Evolutionary conservation across 2,329 filamentous ascomycete genomes (phyloP).

Genomic region (Colletotrichum sp.): DNA sequence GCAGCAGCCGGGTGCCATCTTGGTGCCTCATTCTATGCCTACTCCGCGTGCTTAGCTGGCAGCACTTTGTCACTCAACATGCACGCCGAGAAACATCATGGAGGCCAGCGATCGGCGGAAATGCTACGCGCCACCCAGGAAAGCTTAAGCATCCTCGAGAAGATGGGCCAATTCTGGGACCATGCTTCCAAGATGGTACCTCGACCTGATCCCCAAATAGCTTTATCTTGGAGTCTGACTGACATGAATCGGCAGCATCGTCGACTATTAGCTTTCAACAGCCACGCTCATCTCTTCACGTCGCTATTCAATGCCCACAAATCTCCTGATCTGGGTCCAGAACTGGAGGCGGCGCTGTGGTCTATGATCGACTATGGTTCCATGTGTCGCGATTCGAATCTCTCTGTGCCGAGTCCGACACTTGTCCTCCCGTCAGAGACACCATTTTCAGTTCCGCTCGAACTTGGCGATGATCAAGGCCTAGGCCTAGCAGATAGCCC

Average conservation of each 20-base stretch:
- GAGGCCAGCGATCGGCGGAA: background rate
- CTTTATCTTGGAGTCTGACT: fast-evolving
- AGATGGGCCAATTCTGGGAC: background rate
- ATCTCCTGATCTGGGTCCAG: background rate
- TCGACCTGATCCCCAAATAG: background rate
- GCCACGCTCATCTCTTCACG: background rate
- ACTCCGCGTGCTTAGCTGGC: background rate
- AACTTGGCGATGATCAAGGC: fast-evolving
- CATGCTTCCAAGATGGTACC: background rate
- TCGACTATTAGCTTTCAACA: background rate
- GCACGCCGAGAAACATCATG: background rate
- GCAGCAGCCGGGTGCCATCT: background rate
- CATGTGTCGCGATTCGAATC: background rate
- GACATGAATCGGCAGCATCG: fast-evolving
- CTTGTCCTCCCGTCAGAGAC: background rate
- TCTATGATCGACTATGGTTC: background rate
- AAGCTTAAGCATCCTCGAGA: background rate
- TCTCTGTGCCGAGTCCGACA: background rate
- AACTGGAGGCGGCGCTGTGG: background rate
- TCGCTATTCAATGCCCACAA: background rate
- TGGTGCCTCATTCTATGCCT: background rate
- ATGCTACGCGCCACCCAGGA: background rate
- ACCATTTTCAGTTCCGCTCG: background rate
- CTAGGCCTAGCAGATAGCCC: background rate
- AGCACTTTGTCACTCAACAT: background rate